These are phyloP conservation scores for Gigaspora rosea DNA, from an alignment of 192 early-diverging fungal species.

Conservation along the genomic window DNA sequence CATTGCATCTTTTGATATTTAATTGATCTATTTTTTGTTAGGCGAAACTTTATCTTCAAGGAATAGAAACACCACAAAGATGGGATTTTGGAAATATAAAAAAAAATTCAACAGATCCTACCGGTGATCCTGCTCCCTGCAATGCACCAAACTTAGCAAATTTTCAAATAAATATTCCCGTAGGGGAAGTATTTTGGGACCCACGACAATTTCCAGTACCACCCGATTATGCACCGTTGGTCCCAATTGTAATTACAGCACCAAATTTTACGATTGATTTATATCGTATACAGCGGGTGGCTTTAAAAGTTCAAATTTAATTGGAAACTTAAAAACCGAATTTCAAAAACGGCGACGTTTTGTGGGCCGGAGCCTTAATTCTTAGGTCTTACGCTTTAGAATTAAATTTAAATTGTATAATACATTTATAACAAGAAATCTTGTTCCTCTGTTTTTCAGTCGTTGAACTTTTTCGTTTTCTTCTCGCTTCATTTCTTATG, in stretches of 20 bases:
- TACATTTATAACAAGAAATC: no score
- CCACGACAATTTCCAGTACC: neutral
- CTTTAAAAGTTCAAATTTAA: neutral
- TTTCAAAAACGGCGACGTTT: no score
- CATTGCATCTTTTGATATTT: slow-evolving; percentile 18
- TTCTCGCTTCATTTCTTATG: no score
- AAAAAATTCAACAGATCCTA: slow-evolving; percentile 10
- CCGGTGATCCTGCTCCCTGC: slow-evolving; percentile 2
- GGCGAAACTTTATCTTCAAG: slow-evolving; percentile 19
- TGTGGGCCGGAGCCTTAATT: no score
- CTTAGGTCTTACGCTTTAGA: no score
- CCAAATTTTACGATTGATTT: slow-evolving; percentile 19
- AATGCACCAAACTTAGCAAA: slow-evolving; percentile 12
- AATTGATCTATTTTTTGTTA: slow-evolving; percentile 10
- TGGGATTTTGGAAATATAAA: slow-evolving; percentile 17
- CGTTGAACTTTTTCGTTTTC: no score
- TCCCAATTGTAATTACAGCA: neutral
- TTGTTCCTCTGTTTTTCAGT: no score
- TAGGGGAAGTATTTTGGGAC: slow-evolving; percentile 22
- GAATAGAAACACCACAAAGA: neutral
- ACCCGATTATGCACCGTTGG: neutral
- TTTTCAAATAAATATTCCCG: slow-evolving; percentile 17
- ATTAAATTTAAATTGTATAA: no score
- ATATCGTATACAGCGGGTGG: neutral
- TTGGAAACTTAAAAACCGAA: no score